Percentiles rank a stretch among this genome's conserved stretches.
Conservation (phyloP, 140 eudicot genomes). For the Oenanthe javanica region DNA sequence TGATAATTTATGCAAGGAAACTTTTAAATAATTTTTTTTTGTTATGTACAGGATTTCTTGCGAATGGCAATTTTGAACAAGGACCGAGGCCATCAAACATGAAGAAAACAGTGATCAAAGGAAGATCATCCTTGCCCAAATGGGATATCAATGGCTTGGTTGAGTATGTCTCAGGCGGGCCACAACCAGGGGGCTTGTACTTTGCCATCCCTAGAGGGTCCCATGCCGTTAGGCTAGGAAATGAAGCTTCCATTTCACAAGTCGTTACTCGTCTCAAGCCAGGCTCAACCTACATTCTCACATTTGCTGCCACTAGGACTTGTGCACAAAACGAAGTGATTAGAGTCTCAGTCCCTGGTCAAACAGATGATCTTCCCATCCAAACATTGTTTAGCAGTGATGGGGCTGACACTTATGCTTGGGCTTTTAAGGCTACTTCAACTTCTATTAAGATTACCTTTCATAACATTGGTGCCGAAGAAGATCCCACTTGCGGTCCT, state of each 20-base stretch:
- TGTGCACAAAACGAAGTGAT: constrained; percentile 5
- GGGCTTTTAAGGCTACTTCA: constrained; percentile 6
- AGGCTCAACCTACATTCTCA: neutral
- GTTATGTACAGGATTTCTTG: neutral
- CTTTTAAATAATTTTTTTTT: neutral
- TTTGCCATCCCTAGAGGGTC: neutral
- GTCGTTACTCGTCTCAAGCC: neutral
- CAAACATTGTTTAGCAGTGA: constrained; percentile 2
- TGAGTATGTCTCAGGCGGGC: constrained; percentile 2
- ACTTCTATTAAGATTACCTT: neutral
- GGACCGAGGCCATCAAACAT: neutral
- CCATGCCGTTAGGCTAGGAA: neutral
- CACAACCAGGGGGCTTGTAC: neutral
- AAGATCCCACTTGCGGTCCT: neutral
- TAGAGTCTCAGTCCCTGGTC: constrained; percentile 1
- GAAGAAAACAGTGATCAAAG: neutral
- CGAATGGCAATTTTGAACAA: constrained; percentile 2
- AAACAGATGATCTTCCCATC: constrained; percentile 1
- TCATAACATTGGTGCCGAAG: neutral
- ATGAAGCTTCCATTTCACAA: neutral
- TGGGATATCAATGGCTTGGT: neutral
- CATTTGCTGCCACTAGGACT: constrained; percentile 1
- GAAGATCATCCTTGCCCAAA: neutral
- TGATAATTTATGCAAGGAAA: neutral
- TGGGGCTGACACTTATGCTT: constrained; percentile 8